phyloP scores from a whole-genome alignment of 2,329 filamentous ascomycete species.

The Fusarium tuaranense region DNA sequence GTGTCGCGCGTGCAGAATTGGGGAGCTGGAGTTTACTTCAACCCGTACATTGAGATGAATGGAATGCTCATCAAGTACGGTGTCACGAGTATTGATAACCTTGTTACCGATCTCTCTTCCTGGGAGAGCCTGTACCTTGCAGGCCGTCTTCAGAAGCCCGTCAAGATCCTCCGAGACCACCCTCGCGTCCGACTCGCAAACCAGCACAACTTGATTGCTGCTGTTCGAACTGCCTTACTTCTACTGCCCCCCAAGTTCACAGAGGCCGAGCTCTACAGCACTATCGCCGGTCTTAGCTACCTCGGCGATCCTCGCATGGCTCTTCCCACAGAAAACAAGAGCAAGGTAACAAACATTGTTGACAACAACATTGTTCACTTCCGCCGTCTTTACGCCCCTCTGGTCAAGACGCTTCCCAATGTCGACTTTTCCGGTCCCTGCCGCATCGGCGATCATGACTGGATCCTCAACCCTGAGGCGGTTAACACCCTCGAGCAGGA shows the following conservation, averaged over 20 bases:
- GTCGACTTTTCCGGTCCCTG: conserved; percentile 76
- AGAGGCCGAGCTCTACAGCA: conserved; percentile 88
- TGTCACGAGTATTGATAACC: conserved; percentile 91
- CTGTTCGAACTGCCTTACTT: conserved; percentile 88
- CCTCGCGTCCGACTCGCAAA: conserved; percentile 92
- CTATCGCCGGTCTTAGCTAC: conserved; percentile 93
- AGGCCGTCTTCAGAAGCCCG: conserved; percentile 94
- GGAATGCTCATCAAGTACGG: conserved; percentile 98
- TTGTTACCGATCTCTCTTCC: conserved; percentile 85
- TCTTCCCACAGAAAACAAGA: conserved; percentile 88
- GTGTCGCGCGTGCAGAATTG: conserved; percentile 91
- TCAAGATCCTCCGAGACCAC: conserved; percentile 96
- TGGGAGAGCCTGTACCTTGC: conserved; percentile 98
- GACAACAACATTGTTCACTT: conserved; percentile 92
- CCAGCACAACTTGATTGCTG: conserved; percentile 94
- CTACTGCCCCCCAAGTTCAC: conserved; percentile 87
- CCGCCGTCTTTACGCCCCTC: conserved; percentile 87
- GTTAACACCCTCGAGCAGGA: conserved; percentile 84
- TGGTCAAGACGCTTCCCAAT: conserved; percentile 92
- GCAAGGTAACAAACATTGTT: conserved; percentile 95
- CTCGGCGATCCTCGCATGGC: conserved; percentile 97
- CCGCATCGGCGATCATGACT: conserved; percentile 53
- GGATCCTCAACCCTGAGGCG: conserved; percentile 59
- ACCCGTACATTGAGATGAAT: conserved; percentile 93
- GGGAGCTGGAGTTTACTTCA: conserved; percentile 97